Percentiles rank a stretch among this genome's conserved stretches.
phyloP scores from a whole-genome alignment of 2,329 filamentous ascomycete genomes.

The Colletotrichum cereale region DNA sequence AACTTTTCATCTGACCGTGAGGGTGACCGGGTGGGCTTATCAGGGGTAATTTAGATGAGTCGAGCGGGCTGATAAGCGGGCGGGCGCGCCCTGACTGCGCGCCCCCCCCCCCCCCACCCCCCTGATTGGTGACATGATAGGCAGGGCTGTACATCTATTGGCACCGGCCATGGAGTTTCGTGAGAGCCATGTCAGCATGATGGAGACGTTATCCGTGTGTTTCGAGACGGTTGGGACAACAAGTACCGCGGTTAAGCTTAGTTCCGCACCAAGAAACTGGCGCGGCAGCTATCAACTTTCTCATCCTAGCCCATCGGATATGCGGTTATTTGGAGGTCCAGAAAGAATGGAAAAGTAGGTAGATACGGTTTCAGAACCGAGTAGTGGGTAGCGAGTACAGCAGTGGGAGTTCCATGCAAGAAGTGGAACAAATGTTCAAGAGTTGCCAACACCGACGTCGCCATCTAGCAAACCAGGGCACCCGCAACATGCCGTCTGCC shows the following conservation, averaged over 20 bases:
- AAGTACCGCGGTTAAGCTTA: not conserved
- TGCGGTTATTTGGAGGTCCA: not conserved
- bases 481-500: not conserved
- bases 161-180: not conserved
- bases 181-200: not conserved
- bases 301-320: not conserved
- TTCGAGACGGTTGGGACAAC: not conserved
- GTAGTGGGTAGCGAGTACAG: no score
- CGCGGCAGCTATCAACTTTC: not conserved
- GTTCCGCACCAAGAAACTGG: not conserved
- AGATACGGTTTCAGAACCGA: not conserved
- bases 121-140: not conserved
- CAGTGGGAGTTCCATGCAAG: not conserved
- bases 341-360: not conserved
- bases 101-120: not conserved
- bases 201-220: not conserved
- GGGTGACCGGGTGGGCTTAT: not conserved
- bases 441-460: not conserved
- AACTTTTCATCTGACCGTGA: not conserved
- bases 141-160: not conserved
- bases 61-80: conserved; percentile 7
- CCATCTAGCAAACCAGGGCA: not conserved
- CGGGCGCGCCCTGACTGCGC: not conserved
- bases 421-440: not conserved
- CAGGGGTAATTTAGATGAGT: conserved; percentile 4